Percentiles rank a stretch among this genome's conserved stretches.
Conservation (phyloP, 2,329 filamentous ascomycete genomes). For the Ophiocordyceps camponoti-saundersi region DNA sequence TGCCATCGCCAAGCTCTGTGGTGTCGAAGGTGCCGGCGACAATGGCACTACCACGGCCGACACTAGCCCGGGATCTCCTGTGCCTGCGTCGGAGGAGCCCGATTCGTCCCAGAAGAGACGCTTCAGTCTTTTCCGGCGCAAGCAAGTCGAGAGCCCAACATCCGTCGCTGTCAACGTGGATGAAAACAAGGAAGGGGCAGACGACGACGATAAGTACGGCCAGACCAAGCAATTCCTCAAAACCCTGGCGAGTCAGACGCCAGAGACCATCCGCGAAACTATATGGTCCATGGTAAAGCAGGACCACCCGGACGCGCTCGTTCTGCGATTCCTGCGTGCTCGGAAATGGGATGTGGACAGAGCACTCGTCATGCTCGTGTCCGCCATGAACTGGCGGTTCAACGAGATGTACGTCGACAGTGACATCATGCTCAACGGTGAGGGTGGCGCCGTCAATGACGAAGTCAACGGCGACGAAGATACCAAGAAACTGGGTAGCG, state of each 20-base stretch:
- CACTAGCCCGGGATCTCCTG: neutral
- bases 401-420: constrained; percentile 76
- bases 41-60: constrained; percentile 7
- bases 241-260: constrained; percentile 57
- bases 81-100: constrained; percentile 7
- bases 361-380: constrained; percentile 84
- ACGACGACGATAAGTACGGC: constrained; percentile 79
- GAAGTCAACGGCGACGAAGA: constrained; percentile 37
- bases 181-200: constrained; percentile 25
- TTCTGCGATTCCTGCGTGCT: constrained; percentile 72
- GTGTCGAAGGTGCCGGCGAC: constrained; percentile 24
- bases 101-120: constrained; percentile 62
- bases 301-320: constrained; percentile 75
- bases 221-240: constrained; percentile 76
- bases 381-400: constrained; percentile 82
- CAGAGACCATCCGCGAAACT: constrained; percentile 61
- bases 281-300: constrained; percentile 94
- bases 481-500: constrained; percentile 49
- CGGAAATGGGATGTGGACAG: constrained; percentile 92
- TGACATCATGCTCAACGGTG: constrained; percentile 66
- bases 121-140: constrained; percentile 50
- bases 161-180: constrained; percentile 11
- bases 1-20: constrained; percentile 58
- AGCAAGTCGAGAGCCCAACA: constrained; percentile 32
- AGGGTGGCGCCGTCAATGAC: constrained; percentile 45